Evolutionary conservation across 1,139 yeast genomes (phyloP).

Genomic region (Saccharomyces pastorianus): DNA sequence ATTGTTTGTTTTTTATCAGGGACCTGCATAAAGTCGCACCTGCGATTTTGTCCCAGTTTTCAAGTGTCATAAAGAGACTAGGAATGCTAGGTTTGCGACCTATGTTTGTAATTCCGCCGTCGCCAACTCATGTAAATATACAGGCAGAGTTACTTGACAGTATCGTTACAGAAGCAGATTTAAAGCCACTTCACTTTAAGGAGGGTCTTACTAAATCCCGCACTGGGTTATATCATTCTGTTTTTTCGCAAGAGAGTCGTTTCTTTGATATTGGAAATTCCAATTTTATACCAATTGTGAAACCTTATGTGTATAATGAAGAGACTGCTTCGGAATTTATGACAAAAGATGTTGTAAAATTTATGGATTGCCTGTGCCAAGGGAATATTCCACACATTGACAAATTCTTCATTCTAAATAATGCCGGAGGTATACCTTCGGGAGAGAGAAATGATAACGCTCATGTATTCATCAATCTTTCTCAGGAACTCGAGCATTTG

Average conservation of each 20-base stretch:
- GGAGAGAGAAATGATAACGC: constrained; percentile 72
- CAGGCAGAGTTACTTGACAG: constrained; percentile 23
- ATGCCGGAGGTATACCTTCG: constrained; percentile 84
- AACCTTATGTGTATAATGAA: constrained; percentile 24
- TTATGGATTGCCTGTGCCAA: constrained; percentile 19
- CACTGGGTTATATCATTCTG: constrained; percentile 14
- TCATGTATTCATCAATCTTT: constrained; percentile 78
- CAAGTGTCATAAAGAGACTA: constrained; percentile 20
- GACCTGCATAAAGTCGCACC: constrained; percentile 12
- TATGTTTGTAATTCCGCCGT: constrained; percentile 26
- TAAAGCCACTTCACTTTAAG: constrained; percentile 21
- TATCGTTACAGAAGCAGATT: constrained; percentile 16
- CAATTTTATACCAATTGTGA: constrained; percentile 23
- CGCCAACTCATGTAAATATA: constrained; percentile 14
- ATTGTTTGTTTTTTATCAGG: constrained; percentile 27
- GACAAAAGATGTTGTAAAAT: constrained; percentile 13
- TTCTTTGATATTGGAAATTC: constrained; percentile 10
- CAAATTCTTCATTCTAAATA: constrained; percentile 71
- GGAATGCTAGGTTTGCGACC: constrained; percentile 27
- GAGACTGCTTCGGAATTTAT: constrained; percentile 15
- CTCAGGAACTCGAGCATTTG: constrained; percentile 71
- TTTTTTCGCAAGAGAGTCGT: constrained; percentile 11
- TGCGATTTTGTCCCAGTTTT: constrained; percentile 12
- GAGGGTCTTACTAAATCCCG: constrained; percentile 13
- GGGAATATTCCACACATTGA: constrained; percentile 51